Conservation (phyloP, 805 yeast species). For the Nakazawaea pomicola region DNA sequence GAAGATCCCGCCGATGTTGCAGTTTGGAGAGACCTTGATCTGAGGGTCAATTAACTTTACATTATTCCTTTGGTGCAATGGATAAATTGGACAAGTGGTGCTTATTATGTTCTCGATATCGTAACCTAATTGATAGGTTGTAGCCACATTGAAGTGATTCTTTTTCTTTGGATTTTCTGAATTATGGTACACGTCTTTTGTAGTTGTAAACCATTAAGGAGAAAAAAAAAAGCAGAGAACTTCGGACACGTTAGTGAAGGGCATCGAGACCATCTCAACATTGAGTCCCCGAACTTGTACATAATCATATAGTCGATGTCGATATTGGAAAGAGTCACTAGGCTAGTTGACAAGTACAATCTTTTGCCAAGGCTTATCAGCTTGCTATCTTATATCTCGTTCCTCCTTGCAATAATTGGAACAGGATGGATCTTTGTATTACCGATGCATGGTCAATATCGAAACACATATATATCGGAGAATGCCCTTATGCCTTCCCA, state of each 20-base stretch:
- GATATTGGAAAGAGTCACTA: constrained; percentile 38
- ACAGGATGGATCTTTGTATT: constrained; percentile 54
- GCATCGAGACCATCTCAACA: not conserved
- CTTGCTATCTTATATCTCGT: constrained; percentile 37
- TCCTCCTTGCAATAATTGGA: constrained; percentile 40
- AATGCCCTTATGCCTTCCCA: constrained; percentile 97
- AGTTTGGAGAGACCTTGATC: too few relatives aligned
- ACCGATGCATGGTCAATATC: constrained; percentile 77
- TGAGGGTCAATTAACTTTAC: too few relatives aligned
- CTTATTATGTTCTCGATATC: too few relatives aligned
- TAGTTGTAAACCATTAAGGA: too few relatives aligned
- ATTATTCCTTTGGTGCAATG: too few relatives aligned
- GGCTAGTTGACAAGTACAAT: constrained; percentile 38
- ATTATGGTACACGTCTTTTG: too few relatives aligned
- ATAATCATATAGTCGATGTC: too few relatives aligned
- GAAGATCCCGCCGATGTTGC: too few relatives aligned
- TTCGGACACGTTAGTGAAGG: not conserved
- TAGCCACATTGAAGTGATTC: too few relatives aligned
- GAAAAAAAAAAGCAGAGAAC: not conserved
- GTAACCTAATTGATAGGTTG: too few relatives aligned
- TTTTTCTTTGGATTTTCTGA: too few relatives aligned
- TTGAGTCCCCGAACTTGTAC: not conserved
- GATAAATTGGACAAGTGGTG: too few relatives aligned
- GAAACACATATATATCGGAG: constrained; percentile 85
- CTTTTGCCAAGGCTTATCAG: constrained; percentile 40